Conservation (phyloP, 352 stramenopile species). For the Phytophthora colocasiae region DNA sequence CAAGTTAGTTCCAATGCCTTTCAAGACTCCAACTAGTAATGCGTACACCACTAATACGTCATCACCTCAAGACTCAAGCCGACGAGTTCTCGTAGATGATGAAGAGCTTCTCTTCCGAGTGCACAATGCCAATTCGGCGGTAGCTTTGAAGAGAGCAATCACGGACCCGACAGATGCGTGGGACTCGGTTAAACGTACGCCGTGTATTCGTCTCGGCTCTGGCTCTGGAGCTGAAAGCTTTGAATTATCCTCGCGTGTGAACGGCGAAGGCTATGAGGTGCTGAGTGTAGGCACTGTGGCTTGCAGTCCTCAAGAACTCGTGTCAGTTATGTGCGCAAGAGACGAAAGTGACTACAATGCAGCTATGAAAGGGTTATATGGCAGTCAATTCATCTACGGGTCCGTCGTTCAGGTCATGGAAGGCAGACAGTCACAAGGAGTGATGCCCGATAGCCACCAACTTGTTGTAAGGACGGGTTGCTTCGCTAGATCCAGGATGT, state of each 20-base stretch:
- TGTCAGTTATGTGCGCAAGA: slow-evolving; percentile 23
- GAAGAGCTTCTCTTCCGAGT: slow-evolving; percentile 39
- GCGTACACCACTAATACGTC: slow-evolving; percentile 12
- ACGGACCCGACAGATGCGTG: slow-evolving; percentile 28
- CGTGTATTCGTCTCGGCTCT: slow-evolving; percentile 26
- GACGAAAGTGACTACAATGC: slow-evolving; percentile 46
- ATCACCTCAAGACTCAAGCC: slow-evolving; percentile 12
- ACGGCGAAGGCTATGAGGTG: slow-evolving; percentile 30
- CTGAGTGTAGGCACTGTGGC: slow-evolving; percentile 34
- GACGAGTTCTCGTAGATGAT: slow-evolving; percentile 35
- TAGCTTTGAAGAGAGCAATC: slow-evolving; percentile 32
- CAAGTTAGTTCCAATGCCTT: slow-evolving; percentile 23
- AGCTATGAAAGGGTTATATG: slow-evolving; percentile 47
- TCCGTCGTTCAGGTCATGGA: slow-evolving; percentile 46
- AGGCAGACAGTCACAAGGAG: slow-evolving; percentile 3
- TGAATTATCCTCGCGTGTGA: slow-evolving; percentile 3
- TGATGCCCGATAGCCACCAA: slow-evolving; percentile 26
- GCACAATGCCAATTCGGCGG: slow-evolving; percentile 7
- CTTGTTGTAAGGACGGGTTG: slow-evolving; percentile 50
- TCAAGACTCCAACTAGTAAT: slow-evolving; percentile 27
- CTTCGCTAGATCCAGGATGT: slow-evolving; percentile 44
- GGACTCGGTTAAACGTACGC: slow-evolving; percentile 17
- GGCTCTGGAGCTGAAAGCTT: slow-evolving; percentile 7
- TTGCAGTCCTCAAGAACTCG: slow-evolving; percentile 42
- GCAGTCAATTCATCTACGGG: slow-evolving; percentile 57